phyloP scores from a whole-genome alignment of 345 rosid species.

The Crucihimalaya himalaica region DNA sequence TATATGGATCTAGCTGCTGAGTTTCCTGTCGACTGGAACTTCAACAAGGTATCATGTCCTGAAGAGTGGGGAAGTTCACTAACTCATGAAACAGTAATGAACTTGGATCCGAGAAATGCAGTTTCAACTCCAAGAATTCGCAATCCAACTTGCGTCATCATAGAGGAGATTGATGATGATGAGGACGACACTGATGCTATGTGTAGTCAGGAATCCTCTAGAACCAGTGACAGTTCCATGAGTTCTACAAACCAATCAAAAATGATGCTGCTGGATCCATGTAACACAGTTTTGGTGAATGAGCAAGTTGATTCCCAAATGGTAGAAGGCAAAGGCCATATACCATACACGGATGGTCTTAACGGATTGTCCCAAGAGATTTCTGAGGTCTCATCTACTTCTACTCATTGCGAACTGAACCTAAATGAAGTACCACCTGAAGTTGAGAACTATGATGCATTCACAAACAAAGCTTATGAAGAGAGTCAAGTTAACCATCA shows the following conservation, averaged over 20 bases:
- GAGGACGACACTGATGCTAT: constrained; percentile 48
- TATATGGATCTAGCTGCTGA: constrained; percentile 81
- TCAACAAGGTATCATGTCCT: constrained; percentile 32
- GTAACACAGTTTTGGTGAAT: background rate
- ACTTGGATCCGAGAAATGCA: constrained; percentile 46
- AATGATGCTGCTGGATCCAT: constrained; percentile 12
- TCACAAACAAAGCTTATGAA: constrained; percentile 40
- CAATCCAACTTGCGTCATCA: constrained; percentile 51
- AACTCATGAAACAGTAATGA: constrained; percentile 42
- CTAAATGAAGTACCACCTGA: constrained; percentile 31
- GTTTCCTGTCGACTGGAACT: constrained; percentile 53
- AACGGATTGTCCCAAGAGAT: constrained; percentile 20
- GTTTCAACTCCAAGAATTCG: constrained; percentile 36
- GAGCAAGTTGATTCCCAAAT: background rate
- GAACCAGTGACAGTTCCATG: constrained; percentile 27
- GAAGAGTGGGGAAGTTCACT: constrained; percentile 47
- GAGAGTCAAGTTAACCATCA: constrained; percentile 31
- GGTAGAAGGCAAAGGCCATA: background rate
- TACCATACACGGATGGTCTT: background rate
- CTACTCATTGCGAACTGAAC: constrained; percentile 15
- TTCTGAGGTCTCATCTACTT: constrained; percentile 25
- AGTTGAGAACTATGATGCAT: constrained; percentile 37
- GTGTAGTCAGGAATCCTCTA: constrained; percentile 46
- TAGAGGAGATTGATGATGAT: constrained; percentile 42
- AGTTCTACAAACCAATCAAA: constrained; percentile 38